These are phyloP conservation scores for Erythrophleum fordii DNA, from an alignment of 306 rosid genomes.

Conservation along the genomic window DNA sequence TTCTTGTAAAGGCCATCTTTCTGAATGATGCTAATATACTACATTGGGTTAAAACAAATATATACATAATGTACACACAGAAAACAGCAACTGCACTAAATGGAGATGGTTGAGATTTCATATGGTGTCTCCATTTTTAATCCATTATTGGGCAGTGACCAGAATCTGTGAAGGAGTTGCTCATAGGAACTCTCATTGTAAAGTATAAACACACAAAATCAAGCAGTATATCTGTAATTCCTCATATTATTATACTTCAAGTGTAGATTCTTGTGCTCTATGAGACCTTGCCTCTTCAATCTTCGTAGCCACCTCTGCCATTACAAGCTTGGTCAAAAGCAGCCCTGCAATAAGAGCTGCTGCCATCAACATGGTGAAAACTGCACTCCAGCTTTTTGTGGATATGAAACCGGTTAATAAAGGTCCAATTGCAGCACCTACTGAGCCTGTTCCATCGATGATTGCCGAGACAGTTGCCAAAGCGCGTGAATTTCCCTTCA, in stretches of 20 bases:
- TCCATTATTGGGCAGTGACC: slow-evolving; percentile 1
- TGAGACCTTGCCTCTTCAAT: slow-evolving; percentile 66
- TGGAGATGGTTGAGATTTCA: slow-evolving; percentile 40
- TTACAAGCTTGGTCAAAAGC: slow-evolving; percentile 80
- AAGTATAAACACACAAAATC: slow-evolving; percentile 18
- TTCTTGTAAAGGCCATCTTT: slow-evolving; percentile 26
- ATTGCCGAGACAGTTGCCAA: slow-evolving; percentile 93
- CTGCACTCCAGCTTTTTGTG: slow-evolving; percentile 76
- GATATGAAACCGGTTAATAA: slow-evolving; percentile 86
- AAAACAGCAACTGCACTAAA: slow-evolving; percentile 29
- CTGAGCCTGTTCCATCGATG: slow-evolving; percentile 93
- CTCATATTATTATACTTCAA: slow-evolving; percentile 47
- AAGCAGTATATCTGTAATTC: background rate
- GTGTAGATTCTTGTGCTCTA: slow-evolving; percentile 36
- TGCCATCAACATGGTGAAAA: slow-evolving; percentile 87
- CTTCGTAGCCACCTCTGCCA: slow-evolving; percentile 76
- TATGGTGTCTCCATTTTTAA: slow-evolving; percentile 44
- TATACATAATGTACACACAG: slow-evolving; percentile 39
- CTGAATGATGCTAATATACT: slow-evolving; percentile 28
- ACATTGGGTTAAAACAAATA: background rate
- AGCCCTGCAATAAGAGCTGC: slow-evolving; percentile 88
- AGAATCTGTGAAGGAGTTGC: slow-evolving; percentile 39
- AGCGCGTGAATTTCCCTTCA: slow-evolving; percentile 85
- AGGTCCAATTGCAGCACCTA: slow-evolving; percentile 96
- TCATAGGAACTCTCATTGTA: slow-evolving; percentile 20